Evolutionary conservation across 768 basidiomycete genomes (phyloP).

Genomic region (Trametes sanguinea): DNA sequence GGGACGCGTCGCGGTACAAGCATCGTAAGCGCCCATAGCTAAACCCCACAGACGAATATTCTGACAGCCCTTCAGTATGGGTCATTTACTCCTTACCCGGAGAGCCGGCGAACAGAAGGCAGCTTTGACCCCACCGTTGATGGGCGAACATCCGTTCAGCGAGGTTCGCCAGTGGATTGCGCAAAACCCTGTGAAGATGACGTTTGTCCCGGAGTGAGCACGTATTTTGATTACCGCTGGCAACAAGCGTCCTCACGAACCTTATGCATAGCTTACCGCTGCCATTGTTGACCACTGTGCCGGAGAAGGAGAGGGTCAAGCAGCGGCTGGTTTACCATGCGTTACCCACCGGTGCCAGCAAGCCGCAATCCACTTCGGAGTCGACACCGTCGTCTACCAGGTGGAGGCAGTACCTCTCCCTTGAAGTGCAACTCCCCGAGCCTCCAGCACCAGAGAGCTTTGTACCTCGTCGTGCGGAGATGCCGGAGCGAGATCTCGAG

Average conservation of each 20-base stretch:
- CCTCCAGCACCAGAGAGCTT: not conserved
- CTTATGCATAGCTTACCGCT: conserved; percentile 40
- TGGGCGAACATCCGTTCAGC: conserved; percentile 41
- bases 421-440: conserved; percentile 25
- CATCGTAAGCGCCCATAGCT: conserved; percentile 27
- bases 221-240: conserved; percentile 8
- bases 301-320: conserved; percentile 37
- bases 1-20: conserved; percentile 18
- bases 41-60: not conserved
- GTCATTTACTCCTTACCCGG: conserved; percentile 58
- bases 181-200: conserved; percentile 33
- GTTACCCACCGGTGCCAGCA: conserved; percentile 20
- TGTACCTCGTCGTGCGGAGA: not conserved
- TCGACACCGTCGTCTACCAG: not conserved
- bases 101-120: conserved; percentile 35
- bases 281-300: conserved; percentile 34
- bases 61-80: conserved; percentile 44
- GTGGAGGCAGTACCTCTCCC: conserved; percentile 19
- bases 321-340: conserved; percentile 54
- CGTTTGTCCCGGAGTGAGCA: conserved; percentile 57
- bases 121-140: conserved; percentile 50
- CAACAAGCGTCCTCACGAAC: not conserved
- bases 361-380: not conserved
- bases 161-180: conserved; percentile 50
- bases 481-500: conserved; percentile 2